phyloP scores from a whole-genome alignment of 768 basidiomycete genomes.

The Trametes cubensis region DNA sequence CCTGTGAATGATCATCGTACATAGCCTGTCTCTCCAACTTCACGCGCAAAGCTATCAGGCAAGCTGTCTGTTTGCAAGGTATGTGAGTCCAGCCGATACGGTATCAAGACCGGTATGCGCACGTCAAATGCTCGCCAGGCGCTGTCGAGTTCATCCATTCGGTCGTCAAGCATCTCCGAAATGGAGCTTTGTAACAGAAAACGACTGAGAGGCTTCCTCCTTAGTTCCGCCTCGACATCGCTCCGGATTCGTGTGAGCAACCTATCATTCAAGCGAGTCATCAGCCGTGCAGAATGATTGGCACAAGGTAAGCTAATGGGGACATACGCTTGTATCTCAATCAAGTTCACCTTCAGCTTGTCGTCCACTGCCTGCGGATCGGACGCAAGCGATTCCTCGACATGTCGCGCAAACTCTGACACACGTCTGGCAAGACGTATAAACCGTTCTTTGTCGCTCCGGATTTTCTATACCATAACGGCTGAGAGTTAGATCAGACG shows the following conservation, averaged over 20 bases:
- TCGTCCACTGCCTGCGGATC: constrained; percentile 1
- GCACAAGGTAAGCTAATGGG: background rate
- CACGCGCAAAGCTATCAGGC: constrained; percentile 12
- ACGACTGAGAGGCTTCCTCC: constrained; percentile 1
- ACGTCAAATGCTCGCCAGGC: constrained; percentile 19
- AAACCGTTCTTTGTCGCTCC: constrained; percentile 1
- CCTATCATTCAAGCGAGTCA: background rate
- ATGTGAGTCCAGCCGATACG: background rate
- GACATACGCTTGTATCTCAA: constrained; percentile 2
- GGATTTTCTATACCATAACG: background rate
- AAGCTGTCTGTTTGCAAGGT: background rate
- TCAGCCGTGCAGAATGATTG: background rate
- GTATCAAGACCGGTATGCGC: background rate
- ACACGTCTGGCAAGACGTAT: constrained; percentile 7
- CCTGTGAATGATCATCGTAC: constrained; percentile 16
- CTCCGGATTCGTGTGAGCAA: background rate
- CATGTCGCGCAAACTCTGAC: constrained; percentile 7
- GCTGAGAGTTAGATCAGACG: no score
- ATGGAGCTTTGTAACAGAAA: constrained; percentile 15
- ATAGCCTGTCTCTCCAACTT: constrained; percentile 12
- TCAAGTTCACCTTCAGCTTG: background rate
- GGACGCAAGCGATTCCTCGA: constrained; percentile 1
- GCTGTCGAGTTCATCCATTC: constrained; percentile 8
- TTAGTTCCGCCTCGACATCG: constrained; percentile 4
- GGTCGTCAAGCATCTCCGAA: constrained; percentile 5